These are phyloP conservation scores for Adansonia gregorii DNA, from an alignment of 441 rosid genomes.

Conservation along the genomic window DNA sequence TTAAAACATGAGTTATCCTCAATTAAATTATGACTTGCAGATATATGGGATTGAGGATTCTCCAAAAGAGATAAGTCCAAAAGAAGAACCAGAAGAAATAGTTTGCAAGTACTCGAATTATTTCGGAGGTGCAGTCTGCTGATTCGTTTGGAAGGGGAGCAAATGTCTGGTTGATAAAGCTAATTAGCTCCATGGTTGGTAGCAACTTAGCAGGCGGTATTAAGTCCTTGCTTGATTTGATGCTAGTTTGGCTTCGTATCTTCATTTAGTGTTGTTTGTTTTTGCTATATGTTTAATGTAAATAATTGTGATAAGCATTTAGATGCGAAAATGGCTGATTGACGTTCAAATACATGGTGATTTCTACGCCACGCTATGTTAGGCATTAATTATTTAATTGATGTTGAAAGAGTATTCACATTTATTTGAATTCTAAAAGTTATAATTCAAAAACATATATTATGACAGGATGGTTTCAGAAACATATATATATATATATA, in stretches of 20 bases:
- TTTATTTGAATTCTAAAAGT: too few species aligned
- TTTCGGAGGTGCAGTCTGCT: neutral
- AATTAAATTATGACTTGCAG: constrained; percentile 35
- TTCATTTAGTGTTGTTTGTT: neutral
- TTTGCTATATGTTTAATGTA: neutral
- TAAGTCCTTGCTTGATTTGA: neutral
- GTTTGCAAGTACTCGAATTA: neutral
- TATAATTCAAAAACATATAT: too few species aligned
- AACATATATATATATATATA: too few species aligned
- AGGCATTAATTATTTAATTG: too few species aligned
- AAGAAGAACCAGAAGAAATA: constrained; percentile 7
- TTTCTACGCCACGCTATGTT: too few species aligned
- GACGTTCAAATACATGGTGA: too few species aligned
- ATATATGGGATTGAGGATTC: constrained; percentile 61
- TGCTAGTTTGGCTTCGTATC: neutral
- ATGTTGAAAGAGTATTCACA: too few species aligned
- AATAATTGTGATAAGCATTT: neutral
- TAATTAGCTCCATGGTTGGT: neutral
- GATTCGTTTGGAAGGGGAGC: neutral
- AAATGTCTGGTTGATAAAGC: neutral
- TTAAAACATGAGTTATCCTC: neutral
- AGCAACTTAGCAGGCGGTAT: neutral
- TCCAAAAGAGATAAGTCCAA: constrained; percentile 33
- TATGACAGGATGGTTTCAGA: neutral
- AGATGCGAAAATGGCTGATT: too few species aligned